These are phyloP conservation scores for Hirsutella minnesotensis DNA, from an alignment of 2,329 filamentous ascomycete genomes.

Conservation along the genomic window DNA sequence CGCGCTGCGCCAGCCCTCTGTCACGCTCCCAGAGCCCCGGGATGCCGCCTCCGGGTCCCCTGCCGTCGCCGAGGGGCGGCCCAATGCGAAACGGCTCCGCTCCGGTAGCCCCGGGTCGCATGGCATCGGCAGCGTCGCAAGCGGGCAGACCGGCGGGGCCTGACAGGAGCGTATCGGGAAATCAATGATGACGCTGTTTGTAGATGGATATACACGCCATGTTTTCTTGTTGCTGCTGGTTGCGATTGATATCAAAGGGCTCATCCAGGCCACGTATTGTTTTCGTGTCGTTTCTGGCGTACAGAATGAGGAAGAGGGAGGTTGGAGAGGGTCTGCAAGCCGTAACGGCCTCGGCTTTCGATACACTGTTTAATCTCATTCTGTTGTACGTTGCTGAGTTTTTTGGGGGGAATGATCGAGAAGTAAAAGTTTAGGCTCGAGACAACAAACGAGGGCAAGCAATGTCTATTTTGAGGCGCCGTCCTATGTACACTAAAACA, in stretches of 20 bases:
- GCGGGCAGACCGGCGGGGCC: too few relatives aligned
- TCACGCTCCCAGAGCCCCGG: slow-evolving; percentile 3
- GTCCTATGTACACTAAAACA: neutral
- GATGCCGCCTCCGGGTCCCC: neutral
- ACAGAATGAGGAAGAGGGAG: neutral
- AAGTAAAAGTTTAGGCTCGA: too few relatives aligned
- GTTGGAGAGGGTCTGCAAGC: neutral
- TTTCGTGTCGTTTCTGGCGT: neutral
- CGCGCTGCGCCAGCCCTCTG: neutral
- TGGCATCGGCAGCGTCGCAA: slow-evolving; percentile 8
- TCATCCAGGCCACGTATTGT: neutral
- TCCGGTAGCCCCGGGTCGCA: slow-evolving; percentile 2
- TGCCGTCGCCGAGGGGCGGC: slow-evolving; percentile 2
- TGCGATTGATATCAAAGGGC: too few relatives aligned
- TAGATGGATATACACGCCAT: too few relatives aligned
- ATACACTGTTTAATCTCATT: neutral
- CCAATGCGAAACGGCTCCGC: slow-evolving; percentile 5
- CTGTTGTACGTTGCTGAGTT: too few relatives aligned
- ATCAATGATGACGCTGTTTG: too few relatives aligned
- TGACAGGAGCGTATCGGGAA: too few relatives aligned
- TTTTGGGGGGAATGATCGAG: too few relatives aligned
- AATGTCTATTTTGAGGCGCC: neutral
- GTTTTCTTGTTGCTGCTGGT: too few relatives aligned
- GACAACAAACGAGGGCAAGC: too few relatives aligned
- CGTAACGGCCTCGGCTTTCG: neutral